Percentiles rank a stretch among this genome's conserved stretches.
These are phyloP conservation scores for Cyclostephanos invisitatus DNA, from an alignment of 108 stramenopile species.

Conservation along the genomic window DNA sequence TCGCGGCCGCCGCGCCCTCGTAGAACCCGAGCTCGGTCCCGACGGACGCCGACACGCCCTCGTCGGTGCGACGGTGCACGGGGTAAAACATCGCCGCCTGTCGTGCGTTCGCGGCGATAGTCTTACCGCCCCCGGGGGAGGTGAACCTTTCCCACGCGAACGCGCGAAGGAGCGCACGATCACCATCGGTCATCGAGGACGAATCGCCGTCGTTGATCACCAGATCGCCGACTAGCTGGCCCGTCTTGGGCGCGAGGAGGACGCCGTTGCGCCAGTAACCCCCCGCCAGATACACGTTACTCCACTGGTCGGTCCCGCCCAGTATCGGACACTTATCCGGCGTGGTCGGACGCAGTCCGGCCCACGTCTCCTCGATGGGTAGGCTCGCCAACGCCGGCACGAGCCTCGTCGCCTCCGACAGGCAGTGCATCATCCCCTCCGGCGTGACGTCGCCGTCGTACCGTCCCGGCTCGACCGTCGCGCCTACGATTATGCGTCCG, in stretches of 20 bases:
- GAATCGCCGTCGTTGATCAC: conserved; percentile 30
- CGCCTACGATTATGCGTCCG: conserved; percentile 87
- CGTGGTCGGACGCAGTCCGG: conserved; percentile 90
- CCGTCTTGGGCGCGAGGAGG: conserved; percentile 88
- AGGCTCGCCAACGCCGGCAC: conserved; percentile 78
- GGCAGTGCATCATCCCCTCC: conserved; percentile 77
- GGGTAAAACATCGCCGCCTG: conserved; percentile 84
- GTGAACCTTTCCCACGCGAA: conserved; percentile 89
- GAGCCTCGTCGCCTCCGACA: conserved; percentile 67
- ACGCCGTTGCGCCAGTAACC: conserved; percentile 97
- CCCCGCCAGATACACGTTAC: conserved; percentile 85
- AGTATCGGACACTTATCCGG: conserved; percentile 92
- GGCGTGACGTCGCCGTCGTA: conserved; percentile 79
- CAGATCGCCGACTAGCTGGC: conserved; percentile 60
- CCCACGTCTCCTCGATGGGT: conserved; percentile 91
- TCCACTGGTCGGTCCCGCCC: conserved; percentile 74
- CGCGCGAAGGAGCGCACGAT: conserved; percentile 58
- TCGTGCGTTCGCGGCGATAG: conserved; percentile 71
- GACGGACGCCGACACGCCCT: conserved; percentile 73
- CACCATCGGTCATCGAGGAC: conserved; percentile 32
- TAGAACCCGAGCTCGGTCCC: conserved; percentile 88
- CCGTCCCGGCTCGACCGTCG: conserved; percentile 88
- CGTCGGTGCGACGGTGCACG: conserved; percentile 60
- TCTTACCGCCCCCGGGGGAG: conserved; percentile 53
- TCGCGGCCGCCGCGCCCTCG: conserved; percentile 73